Percentiles rank a stretch among this genome's conserved stretches.
phyloP scores from a whole-genome alignment of 2,329 filamentous ascomycete genomes.

The Curvularia eragrostidis region DNA sequence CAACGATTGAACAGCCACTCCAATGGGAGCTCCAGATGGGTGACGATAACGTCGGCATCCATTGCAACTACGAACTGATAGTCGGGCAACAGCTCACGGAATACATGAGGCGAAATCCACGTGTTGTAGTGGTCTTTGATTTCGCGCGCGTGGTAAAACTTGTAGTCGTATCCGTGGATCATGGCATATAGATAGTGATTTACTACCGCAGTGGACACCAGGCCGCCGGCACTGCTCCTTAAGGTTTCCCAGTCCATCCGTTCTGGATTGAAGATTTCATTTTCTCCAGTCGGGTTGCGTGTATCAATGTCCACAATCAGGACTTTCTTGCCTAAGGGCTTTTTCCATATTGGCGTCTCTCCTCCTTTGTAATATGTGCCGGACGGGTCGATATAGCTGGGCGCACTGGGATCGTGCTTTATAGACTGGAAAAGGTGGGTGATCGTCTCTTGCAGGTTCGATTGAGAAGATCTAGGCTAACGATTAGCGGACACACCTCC shows the following conservation, averaged over 20 bases:
- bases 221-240: constrained; percentile 29
- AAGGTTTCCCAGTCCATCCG: constrained; percentile 33
- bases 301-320: constrained; percentile 44
- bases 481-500: not conserved
- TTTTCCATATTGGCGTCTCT: constrained; percentile 26
- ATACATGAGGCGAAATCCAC: constrained; percentile 54
- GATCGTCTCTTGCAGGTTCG: constrained; percentile 23
- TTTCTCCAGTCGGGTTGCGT: constrained; percentile 27
- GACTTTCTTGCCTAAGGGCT: constrained; percentile 33
- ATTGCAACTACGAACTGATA: constrained; percentile 56
- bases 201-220: constrained; percentile 30
- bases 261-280: constrained; percentile 31
- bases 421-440: constrained; percentile 24
- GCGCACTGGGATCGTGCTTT: constrained; percentile 19
- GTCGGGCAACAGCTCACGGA: constrained; percentile 49
- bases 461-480: constrained; percentile 10
- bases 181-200: constrained; percentile 36
- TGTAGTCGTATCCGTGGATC: constrained; percentile 58
- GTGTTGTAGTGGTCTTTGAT: constrained; percentile 49
- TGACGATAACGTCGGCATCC: constrained; percentile 55
- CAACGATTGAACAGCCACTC: constrained; percentile 60
- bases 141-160: constrained; percentile 50
- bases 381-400: constrained; percentile 20
- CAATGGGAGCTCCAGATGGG: constrained; percentile 53
- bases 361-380: constrained; percentile 20